Percentiles rank a stretch among this genome's conserved stretches.
Conservation (phyloP, 139 green algal species). For the Closterium sp. region DNA sequence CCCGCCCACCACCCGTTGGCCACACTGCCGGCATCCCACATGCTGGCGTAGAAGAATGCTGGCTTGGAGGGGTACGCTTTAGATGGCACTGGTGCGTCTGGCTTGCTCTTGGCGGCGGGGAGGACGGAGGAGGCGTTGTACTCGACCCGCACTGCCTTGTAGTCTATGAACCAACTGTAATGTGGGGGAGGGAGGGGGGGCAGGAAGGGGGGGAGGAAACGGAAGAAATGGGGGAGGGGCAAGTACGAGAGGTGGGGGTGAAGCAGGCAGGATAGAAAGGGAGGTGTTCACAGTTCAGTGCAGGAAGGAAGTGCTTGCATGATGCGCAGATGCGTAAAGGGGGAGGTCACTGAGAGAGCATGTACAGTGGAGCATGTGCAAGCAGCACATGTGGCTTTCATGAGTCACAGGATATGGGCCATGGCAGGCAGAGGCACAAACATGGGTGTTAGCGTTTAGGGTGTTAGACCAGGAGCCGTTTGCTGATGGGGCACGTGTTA, state of each 20-base stretch:
- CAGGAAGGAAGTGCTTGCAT: not conserved
- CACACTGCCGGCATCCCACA: constrained; percentile 11
- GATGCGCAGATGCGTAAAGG: no score
- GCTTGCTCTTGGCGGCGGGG: not conserved
- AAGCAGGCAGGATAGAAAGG: not conserved
- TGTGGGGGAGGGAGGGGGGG: no score
- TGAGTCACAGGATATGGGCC: no score
- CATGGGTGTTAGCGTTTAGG: no score
- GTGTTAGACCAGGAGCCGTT: no score
- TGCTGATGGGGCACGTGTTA: no score
- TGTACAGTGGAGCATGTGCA: no score
- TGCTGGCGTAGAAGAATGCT: not conserved
- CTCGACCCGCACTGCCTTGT: not conserved
- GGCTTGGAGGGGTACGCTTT: constrained; percentile 27
- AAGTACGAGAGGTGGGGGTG: no score
- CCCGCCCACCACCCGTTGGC: constrained; percentile 18
- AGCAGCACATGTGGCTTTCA: no score
- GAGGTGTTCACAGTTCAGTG: not conserved
- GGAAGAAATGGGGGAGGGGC: not conserved
- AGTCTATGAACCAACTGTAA: not conserved
- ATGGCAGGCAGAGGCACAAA: no score
- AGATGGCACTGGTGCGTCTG: not conserved
- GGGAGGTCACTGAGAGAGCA: no score
- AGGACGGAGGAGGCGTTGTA: not conserved
- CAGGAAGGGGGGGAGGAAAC: not conserved